These are phyloP conservation scores for Marasmius fiardii DNA, from an alignment of 1,284 basidiomycete species.

Conservation along the genomic window DNA sequence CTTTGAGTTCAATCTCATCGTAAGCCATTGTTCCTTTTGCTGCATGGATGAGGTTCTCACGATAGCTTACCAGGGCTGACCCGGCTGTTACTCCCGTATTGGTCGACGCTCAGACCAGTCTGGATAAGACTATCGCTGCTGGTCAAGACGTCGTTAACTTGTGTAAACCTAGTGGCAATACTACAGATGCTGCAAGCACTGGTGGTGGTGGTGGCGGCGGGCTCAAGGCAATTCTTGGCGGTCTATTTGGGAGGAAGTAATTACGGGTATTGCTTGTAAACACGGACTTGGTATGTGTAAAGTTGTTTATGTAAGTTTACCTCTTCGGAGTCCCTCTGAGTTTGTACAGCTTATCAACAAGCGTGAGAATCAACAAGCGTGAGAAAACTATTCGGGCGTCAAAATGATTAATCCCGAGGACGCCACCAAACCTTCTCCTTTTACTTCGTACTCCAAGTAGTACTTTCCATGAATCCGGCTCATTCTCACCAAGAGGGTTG, in stretches of 20 bases:
- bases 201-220: background rate
- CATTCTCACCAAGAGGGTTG: no score
- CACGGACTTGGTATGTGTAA: background rate
- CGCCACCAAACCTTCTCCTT: no score
- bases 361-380: no score
- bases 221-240: background rate
- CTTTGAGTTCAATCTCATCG: slow-evolving; percentile 29
- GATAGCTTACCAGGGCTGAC: slow-evolving; percentile 16
- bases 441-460: no score
- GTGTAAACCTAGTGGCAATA: background rate
- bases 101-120: slow-evolving; percentile 15
- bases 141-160: slow-evolving; percentile 18
- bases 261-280: background rate
- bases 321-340: no score
- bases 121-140: slow-evolving; percentile 21
- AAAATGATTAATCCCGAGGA: no score
- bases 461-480: no score
- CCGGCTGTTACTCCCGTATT: slow-evolving; percentile 19
- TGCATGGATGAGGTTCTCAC: background rate
- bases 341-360: no score
- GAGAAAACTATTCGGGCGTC: no score
- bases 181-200: no score
- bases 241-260: background rate
- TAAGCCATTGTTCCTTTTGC: slow-evolving; percentile 23
- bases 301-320: no score